Evolutionary conservation across 768 basidiomycete species (phyloP), one percentile per base, ranked within the genome.

Genomic region (Mycena floridula): DNA sequence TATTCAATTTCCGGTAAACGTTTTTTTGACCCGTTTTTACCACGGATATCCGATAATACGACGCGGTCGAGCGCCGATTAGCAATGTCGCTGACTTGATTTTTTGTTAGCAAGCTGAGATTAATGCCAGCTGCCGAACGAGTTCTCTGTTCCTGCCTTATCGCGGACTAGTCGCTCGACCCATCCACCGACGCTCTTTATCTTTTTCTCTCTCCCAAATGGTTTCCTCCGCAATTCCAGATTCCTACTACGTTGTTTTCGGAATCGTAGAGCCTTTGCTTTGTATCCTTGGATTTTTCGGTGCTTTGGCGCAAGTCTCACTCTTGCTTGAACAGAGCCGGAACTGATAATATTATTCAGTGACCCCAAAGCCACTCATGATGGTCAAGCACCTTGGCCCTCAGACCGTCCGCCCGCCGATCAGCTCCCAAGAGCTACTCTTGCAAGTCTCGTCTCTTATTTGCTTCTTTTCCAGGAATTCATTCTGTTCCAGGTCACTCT

Each of bases 211-310:
- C 50, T 46, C 40, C 25, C 37, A 21, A 30, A 22, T 59, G 24
- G 63, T 70, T 13, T 58, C 63, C 28, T 84, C 85, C 49, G 81
- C 86, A 30, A 70, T 89, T 52, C 85, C 87, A 16, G 73, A 76
- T 54, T 71, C 79, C 48, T 89, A 89, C 64, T 89, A 79, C 62
- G 71, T 77, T 36, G 68, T 83, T 50, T 89, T 89, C 54, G 84
- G 78, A 22, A 68, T 78, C 43, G 88, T 84, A 56, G 87, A 89
- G 61, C 87, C 87, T 0, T 68, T 79, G 22, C 62, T 89, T 45
- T 79, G 82, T 16, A 60, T 70, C 18, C 55, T 76, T 36, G 85
- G 87, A 25, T 78, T 86, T 59, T 50, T 87, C 35, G 86, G 86
- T 4, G 69, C 85, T 2, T 57, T 82, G 16, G 62, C 61, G 72